These are phyloP conservation scores for Pelargonium fulgidum DNA, from an alignment of 441 rosid species.

Conservation along the genomic window DNA sequence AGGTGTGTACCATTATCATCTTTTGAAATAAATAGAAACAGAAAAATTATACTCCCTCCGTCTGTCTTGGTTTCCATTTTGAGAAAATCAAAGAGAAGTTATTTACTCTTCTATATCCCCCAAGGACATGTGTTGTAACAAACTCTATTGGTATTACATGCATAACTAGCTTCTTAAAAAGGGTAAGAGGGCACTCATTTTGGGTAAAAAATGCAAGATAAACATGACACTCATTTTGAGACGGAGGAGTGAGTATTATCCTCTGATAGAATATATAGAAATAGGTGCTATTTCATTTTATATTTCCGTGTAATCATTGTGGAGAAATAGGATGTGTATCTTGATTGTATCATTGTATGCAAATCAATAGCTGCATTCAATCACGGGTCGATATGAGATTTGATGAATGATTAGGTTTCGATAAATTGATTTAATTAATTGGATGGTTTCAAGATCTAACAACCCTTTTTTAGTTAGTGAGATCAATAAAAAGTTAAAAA, in stretches of 20 bases:
- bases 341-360: background rate
- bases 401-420: background rate
- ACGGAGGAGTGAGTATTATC: background rate
- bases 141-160: too few species aligned
- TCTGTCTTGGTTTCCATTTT: too few species aligned
- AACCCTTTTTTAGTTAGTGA: background rate
- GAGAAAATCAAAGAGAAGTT: too few species aligned
- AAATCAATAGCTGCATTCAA: background rate
- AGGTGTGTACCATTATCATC: constrained; percentile 39
- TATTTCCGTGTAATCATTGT: constrained; percentile 8
- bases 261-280: background rate
- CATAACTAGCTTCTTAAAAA: too few species aligned
- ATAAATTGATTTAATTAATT: background rate
- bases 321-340: background rate
- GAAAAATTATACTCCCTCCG: too few species aligned
- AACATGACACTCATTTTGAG: too few species aligned
- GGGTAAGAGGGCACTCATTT: too few species aligned
- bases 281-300: background rate
- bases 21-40: background rate
- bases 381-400: background rate
- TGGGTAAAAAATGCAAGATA: too few species aligned
- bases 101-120: too few species aligned
- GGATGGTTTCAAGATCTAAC: background rate
- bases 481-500: background rate
- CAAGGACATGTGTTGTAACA: too few species aligned